These are phyloP conservation scores for Austroboletus eburneus DNA, from an alignment of 768 basidiomycete species.

Conservation along the genomic window DNA sequence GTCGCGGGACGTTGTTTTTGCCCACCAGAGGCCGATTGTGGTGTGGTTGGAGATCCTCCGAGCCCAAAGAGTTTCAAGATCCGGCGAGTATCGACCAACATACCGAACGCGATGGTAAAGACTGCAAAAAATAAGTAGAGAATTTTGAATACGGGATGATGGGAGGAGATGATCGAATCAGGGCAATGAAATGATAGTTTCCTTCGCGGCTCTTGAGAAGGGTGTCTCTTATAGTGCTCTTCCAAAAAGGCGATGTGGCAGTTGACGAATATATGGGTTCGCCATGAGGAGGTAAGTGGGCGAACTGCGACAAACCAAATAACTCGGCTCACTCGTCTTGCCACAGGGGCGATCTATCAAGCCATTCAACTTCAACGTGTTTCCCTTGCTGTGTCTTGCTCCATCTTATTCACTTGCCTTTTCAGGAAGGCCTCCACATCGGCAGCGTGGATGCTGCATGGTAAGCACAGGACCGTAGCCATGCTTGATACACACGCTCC, in stretches of 20 bases:
- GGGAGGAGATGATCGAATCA: constrained; percentile 10
- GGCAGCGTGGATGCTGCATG: constrained; percentile 22
- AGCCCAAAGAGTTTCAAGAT: constrained; percentile 32
- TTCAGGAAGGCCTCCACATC: constrained; percentile 16
- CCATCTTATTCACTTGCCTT: constrained; percentile 25
- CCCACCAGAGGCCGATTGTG: constrained; percentile 17
- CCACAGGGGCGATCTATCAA: constrained; percentile 3
- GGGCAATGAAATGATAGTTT: constrained; percentile 10
- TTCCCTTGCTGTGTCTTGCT: constrained; percentile 15
- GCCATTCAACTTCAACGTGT: constrained; percentile 23
- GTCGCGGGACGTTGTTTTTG: constrained; percentile 22
- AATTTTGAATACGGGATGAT: constrained; percentile 22
- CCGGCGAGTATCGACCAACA: constrained; percentile 28
- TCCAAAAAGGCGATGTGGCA: constrained; percentile 26
- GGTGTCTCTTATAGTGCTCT: constrained; percentile 24
- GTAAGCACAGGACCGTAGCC: constrained; percentile 9
- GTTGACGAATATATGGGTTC: constrained; percentile 12
- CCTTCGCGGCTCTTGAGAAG: constrained; percentile 10
- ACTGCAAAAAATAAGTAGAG: constrained; percentile 18
- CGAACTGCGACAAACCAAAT: constrained; percentile 1
- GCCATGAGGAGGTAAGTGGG: constrained; percentile 19
- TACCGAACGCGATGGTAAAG: constrained; percentile 23
- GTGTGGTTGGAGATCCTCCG: constrained; percentile 24
- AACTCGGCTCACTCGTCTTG: constrained; percentile 11
- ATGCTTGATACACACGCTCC: constrained; percentile 2